phyloP scores from a whole-genome alignment of 305 asterid genomes.

The Fraxinus latifolia region DNA sequence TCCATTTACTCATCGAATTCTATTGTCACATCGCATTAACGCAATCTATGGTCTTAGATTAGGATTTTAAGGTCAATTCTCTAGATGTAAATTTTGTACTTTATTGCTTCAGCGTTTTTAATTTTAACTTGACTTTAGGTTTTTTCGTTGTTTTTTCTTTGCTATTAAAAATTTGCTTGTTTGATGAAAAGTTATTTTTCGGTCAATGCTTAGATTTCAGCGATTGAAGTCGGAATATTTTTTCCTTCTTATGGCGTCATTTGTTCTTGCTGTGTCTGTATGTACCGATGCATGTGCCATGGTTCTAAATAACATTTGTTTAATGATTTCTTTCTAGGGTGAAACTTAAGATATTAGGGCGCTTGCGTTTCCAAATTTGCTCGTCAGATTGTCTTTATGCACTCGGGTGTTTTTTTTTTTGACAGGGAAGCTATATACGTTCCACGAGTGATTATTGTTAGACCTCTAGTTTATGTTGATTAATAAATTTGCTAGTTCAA shows the following conservation, averaged over 20 bases:
- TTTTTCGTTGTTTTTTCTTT: background rate
- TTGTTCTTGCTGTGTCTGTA: background rate
- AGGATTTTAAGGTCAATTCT: constrained; percentile 2
- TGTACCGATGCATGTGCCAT: background rate
- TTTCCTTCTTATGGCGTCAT: background rate
- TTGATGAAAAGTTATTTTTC: background rate
- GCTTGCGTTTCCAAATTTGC: background rate
- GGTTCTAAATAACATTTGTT: background rate
- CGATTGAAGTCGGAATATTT: background rate
- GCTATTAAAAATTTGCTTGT: background rate
- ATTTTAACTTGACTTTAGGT: background rate
- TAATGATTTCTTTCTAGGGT: background rate
- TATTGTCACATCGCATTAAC: background rate
- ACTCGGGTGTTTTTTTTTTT: background rate
- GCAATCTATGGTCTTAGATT: constrained; percentile 41
- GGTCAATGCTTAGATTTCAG: background rate
- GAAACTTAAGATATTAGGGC: background rate
- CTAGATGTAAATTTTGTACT: background rate
- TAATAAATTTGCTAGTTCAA: background rate
- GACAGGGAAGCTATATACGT: background rate
- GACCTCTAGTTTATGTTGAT: background rate
- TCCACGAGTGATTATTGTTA: background rate
- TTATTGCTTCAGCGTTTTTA: background rate
- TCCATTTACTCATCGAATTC: constrained; percentile 9
- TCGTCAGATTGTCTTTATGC: background rate